phyloP scores from a whole-genome alignment of 495 filamentous ascomycete genomes.

The Aspergillus hancockii region DNA sequence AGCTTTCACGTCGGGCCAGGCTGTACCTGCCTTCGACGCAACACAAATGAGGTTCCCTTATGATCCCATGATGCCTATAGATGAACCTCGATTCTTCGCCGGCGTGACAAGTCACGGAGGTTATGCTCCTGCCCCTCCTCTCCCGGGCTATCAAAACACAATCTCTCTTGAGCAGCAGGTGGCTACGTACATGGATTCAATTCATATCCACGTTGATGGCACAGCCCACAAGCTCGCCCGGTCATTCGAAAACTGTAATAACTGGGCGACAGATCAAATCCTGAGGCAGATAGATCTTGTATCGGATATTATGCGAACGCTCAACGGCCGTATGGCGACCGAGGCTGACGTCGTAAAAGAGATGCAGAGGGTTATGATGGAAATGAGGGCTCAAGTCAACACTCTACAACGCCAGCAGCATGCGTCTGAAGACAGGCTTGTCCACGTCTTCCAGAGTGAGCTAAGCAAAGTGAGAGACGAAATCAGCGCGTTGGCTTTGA shows the following conservation, averaged over 20 bases:
- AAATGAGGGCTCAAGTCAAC: constrained; percentile 14
- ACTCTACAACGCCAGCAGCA: constrained; percentile 13
- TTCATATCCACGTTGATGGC: constrained; percentile 25
- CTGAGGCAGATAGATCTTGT: constrained; percentile 21
- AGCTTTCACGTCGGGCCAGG: neutral
- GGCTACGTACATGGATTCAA: constrained; percentile 14
- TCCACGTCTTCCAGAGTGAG: constrained; percentile 16
- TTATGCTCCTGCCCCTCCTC: constrained; percentile 27
- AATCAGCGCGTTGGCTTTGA: constrained; percentile 4
- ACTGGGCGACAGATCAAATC: constrained; percentile 25
- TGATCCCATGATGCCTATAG: neutral
- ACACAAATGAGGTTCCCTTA: neutral
- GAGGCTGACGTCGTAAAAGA: constrained; percentile 17
- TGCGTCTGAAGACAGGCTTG: constrained; percentile 16
- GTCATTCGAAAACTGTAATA: constrained; percentile 21
- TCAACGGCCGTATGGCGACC: constrained; percentile 13
- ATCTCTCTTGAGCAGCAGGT: constrained; percentile 26
- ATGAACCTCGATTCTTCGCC: constrained; percentile 2
- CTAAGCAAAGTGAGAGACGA: constrained; percentile 15
- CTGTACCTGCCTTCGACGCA: neutral
- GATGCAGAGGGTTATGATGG: constrained; percentile 8
- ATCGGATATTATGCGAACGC: constrained; percentile 13
- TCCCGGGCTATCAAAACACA: constrained; percentile 28
- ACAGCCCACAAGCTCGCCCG: constrained; percentile 14
- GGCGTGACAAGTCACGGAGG: constrained; percentile 25